Base-by-base conservation (phyloP, 345 rosid species). In the Dimocarpus longan region DNA sequence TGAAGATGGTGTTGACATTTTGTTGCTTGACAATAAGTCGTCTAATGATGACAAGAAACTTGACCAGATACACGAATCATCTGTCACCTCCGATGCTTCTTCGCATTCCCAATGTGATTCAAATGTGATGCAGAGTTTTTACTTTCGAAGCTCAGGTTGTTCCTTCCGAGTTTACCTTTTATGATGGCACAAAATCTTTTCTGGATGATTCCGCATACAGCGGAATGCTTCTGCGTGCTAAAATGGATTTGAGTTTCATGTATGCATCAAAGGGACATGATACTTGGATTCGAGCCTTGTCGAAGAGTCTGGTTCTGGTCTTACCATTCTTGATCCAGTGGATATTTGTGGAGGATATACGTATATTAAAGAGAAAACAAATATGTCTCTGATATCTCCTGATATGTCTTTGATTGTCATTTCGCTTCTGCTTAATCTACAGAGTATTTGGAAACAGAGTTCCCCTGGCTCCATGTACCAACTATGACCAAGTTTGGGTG, bases 251-350 rank as follows among this genome's bases (percentile, higher is more conserved):
- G 78, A 94, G 90, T 86, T 96, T 96, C 85, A 96, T 96, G 99
- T 93, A 87, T 85, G 98, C 99, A 54, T 85, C 97, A 81, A 96
- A 93, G 89, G 99, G 87, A 81, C 91, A 91, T 86, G 99, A 94
- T 85, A 91, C 86, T 64, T 96, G 99, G 99, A 88, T 93, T 62
- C 92, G 97, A 24, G 93, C 98, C 59, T 82, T 91, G 73, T 83
- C 91, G 85, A 96, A 94, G 90, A 96, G 89, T 89, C 98, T 78
- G 99, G 98, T 80, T 96, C 99, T 80, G 99, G 99, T 84, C 97
- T 96, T 80, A 85, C 89, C 78, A 90, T 96, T 86, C 88, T 96
- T 70, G 97, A 91, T 80, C 97, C 98, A 44, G 92, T 93, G 60
- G 98, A 94, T 89, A 84, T 96, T 70, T 94, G 98, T 0, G 94